Evolutionary conservation across 2,329 filamentous ascomycete species (phyloP).

Genomic region (Hymenoscyphus infarciens): DNA sequence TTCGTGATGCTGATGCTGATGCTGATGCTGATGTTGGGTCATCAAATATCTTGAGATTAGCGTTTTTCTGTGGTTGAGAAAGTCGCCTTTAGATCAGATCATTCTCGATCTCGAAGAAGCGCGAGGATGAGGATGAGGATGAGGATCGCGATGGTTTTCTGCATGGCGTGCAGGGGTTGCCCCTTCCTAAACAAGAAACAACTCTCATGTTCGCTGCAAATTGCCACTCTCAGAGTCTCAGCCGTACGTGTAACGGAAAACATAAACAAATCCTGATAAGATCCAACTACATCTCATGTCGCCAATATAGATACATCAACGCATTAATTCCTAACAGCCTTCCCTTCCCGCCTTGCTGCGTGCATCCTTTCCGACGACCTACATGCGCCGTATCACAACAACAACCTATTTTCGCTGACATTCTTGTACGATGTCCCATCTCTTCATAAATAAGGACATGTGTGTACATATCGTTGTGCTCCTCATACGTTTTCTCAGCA

Average conservation of each 20-base stretch:
- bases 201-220: background rate
- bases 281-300: background rate
- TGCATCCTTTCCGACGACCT: background rate
- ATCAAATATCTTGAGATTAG: background rate
- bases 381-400: background rate
- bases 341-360: background rate
- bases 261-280: background rate
- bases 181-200: too few species aligned
- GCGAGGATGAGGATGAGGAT: too few species aligned
- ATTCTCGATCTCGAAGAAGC: too few species aligned
- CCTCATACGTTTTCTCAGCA: background rate
- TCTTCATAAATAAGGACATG: background rate
- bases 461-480: background rate
- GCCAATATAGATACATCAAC: background rate
- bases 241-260: too few species aligned
- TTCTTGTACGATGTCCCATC: background rate
- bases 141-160: background rate
- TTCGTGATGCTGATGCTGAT: background rate
- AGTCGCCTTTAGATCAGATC: too few species aligned
- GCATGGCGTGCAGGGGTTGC: background rate
- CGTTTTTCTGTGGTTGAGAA: background rate
- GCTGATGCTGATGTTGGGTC: constrained; percentile 1
- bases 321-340: background rate
- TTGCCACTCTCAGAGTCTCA: background rate
- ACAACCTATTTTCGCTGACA: background rate